phyloP scores from a whole-genome alignment of 169 alveolate genomes.

The Plasmodium cynomolgi region DNA sequence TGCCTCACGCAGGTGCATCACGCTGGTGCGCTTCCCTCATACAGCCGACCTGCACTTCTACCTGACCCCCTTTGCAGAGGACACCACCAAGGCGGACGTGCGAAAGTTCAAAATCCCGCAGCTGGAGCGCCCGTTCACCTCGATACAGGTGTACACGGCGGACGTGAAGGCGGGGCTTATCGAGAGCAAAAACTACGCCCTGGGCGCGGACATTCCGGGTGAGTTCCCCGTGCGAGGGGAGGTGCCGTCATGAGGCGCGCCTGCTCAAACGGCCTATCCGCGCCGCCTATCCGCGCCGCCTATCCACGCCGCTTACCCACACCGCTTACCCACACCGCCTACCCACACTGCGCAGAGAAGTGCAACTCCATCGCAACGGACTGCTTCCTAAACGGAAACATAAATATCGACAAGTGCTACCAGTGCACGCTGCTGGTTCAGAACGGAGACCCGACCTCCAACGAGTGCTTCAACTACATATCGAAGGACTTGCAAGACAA shows the following conservation, averaged over 20 bases:
- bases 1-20: not conserved
- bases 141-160: conserved; percentile 45
- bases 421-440: conserved; percentile 17
- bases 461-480: conserved; percentile 27
- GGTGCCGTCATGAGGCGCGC: not conserved
- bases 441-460: not conserved
- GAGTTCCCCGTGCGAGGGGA: not conserved
- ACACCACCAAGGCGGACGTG: not conserved
- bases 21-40: too few species aligned
- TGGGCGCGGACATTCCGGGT: conserved; percentile 32
- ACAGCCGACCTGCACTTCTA: not conserved
- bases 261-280: not conserved
- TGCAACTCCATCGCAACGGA: conserved; percentile 11
- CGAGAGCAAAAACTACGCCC: conserved; percentile 29
- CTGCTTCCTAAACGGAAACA: conserved; percentile 40
- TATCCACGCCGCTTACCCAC: not conserved
- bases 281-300: not conserved
- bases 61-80: not conserved
- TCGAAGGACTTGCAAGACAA: conserved; percentile 4
- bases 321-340: not conserved
- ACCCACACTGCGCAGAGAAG: not conserved
- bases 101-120: conserved; percentile 18
- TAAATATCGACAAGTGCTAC: conserved; percentile 29
- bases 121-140: conserved; percentile 32
- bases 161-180: not conserved